A percentile compares a stretch with the other conserved stretches of the same genome.
phyloP scores from a whole-genome alignment of 176 grass and related monocot species.

The Triticum timopheevii region DNA sequence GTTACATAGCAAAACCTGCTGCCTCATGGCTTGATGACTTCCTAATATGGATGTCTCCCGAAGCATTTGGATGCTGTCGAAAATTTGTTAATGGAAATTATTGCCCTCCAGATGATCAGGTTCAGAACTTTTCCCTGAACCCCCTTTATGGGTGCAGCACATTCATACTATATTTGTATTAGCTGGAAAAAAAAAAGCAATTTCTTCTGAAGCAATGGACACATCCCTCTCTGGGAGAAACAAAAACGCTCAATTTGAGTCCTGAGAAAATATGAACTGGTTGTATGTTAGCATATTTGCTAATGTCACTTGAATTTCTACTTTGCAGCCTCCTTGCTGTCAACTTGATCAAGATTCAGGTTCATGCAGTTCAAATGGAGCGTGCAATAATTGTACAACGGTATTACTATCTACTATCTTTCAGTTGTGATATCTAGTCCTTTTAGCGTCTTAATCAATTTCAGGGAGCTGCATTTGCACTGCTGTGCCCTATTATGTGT shows the following conservation, averaged over 20 bases:
- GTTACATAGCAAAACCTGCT: slow-evolving; percentile 92
- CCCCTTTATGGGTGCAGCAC: slow-evolving; percentile 10
- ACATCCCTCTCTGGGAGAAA: background rate
- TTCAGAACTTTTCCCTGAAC: slow-evolving; percentile 32
- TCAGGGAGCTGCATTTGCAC: slow-evolving; percentile 3
- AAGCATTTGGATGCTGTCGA: slow-evolving; percentile 96
- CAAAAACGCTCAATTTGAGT: background rate
- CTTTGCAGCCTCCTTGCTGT: slow-evolving; percentile 73
- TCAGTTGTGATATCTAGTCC: slow-evolving; percentile 9
- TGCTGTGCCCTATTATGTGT: background rate
- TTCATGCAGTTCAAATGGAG: slow-evolving; percentile 40
- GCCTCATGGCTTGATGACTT: slow-evolving; percentile 99
- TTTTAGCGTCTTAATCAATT: slow-evolving; percentile 1
- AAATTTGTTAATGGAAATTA: slow-evolving; percentile 84
- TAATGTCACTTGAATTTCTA: slow-evolving; percentile 27
- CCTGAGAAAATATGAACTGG: slow-evolving; percentile 11
- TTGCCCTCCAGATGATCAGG: slow-evolving; percentile 97
- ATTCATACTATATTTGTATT: slow-evolving; percentile 31
- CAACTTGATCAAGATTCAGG: slow-evolving; percentile 49
- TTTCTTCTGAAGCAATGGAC: slow-evolving; percentile 13
- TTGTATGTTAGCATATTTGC: slow-evolving; percentile 1
- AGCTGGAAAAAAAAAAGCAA: slow-evolving; percentile 22
- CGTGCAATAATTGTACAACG: slow-evolving; percentile 93
- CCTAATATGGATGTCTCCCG: slow-evolving; percentile 95
- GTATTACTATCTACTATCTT: slow-evolving; percentile 53